Base-by-base conservation (phyloP, 2,329 filamentous ascomycete species). In the Ophiostoma tasmaniense region DNA sequence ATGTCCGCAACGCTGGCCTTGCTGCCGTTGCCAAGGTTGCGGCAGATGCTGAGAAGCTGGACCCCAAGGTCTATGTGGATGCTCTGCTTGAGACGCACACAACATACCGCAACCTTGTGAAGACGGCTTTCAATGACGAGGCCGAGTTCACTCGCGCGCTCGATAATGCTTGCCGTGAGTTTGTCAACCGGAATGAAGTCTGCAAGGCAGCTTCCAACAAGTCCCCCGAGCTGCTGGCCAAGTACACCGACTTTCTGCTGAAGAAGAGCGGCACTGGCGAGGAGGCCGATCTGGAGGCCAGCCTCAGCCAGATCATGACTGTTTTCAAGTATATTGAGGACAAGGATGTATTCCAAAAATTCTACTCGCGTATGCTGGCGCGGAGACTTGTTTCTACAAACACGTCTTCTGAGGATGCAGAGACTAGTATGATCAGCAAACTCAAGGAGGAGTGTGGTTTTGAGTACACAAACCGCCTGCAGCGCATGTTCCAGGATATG, bases 321-420 rank as follows among this genome's bases (percentile, higher is more conserved):
- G 92, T 99, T 68, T 99, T 99, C 87, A 98, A 98, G 82, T 99
- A 99, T 80, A 98, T 99, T 72, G 95, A 99, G 78, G 96, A 99
- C 80, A 99, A 99, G 84, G 95, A 99, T 76, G 96, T 99, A 5
- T 99, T 99, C 85, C 95, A 98, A 79, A 99, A 98, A 79, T 99
- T 97, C 80, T 99, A 99, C 81, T 96, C 94, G 1, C 91, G 93
- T 72, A 97, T 97, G 89, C 82, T 99, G 74, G 95, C 95, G 66
- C 92, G 96, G 78, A 92, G 95, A 75, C 82, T 99, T 68, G 95
- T 99, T 22, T 93, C 91, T 78, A 97, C 90, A 77, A 98, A 95
- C 0, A 95, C 95, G 2, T 97, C 93, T 2, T 93, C 97, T 74
- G 50, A 67, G 14, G 95, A 99, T 80, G 94, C 95, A 1, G 95